phyloP scores from a whole-genome alignment of 1,139 yeast species.

The Suhomyces atakaporum region DNA sequence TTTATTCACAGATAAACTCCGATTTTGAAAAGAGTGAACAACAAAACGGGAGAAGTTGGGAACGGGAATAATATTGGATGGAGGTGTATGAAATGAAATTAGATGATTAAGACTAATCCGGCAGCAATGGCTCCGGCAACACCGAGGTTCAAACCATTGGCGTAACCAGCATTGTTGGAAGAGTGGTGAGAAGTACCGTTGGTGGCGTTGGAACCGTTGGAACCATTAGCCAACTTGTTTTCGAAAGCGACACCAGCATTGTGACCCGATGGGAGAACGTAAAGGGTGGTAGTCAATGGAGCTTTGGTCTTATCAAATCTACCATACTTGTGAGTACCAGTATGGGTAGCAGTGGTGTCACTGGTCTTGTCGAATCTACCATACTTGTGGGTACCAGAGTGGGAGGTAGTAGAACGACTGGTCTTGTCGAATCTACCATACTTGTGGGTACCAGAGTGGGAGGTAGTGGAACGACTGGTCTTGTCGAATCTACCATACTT shows the following conservation, averaged over 20 bases:
- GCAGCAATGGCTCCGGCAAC: constrained; percentile 40
- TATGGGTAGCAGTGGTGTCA: constrained; percentile 25
- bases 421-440: constrained; percentile 55
- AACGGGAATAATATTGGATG: constrained; percentile 1
- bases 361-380: constrained; percentile 44
- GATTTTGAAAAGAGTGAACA: constrained; percentile 4
- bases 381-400: constrained; percentile 51
- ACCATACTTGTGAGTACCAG: constrained; percentile 51
- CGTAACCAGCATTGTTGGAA: constrained; percentile 23
- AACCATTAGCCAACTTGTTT: constrained; percentile 15
- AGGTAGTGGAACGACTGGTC: constrained; percentile 35
- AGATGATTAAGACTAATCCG: constrained; percentile 32
- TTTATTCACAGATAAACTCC: constrained; percentile 7
- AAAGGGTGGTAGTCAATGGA: constrained; percentile 26
- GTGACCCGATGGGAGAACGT: constrained; percentile 20
- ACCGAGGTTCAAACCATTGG: constrained; percentile 28
- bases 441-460: constrained; percentile 45
- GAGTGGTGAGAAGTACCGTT: constrained; percentile 10
- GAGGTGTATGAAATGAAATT: constrained; percentile 12
- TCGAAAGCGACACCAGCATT: constrained; percentile 9
- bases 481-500: constrained; percentile 51
- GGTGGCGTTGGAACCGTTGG: constrained; percentile 16
- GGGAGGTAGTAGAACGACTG: constrained; percentile 23
- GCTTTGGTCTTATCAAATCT: constrained; percentile 39
- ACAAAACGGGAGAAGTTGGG: constrained; percentile 4